Evolutionary conservation across 768 basidiomycete genomes (phyloP).

Genomic region (Cytidiella melzeri): DNA sequence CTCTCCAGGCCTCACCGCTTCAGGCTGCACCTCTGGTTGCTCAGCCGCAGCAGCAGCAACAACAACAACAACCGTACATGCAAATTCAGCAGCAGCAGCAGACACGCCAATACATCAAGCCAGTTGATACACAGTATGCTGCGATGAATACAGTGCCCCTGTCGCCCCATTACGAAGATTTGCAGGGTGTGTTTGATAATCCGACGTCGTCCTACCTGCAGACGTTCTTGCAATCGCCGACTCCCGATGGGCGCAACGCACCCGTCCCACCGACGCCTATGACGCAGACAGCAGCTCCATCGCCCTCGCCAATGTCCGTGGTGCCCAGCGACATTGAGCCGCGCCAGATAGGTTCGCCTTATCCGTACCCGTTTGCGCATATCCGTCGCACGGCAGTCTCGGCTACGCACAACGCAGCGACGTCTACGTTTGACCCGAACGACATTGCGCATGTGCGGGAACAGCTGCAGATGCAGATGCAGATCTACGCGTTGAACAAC

Average conservation of each 20-base stretch:
- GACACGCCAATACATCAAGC: conserved; percentile 13
- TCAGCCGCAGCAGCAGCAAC: conserved; percentile 15
- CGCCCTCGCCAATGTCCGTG: conserved; percentile 60
- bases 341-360: conserved; percentile 56
- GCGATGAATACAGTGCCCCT: conserved; percentile 10
- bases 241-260: conserved; percentile 53
- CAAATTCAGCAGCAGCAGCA: conserved; percentile 9
- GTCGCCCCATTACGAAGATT: conserved; percentile 43
- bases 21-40: neutral
- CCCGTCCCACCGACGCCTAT: conserved; percentile 79
- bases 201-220: conserved; percentile 54
- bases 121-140: neutral
- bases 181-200: conserved; percentile 54
- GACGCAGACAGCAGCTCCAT: conserved; percentile 66
- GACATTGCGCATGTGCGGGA: conserved; percentile 52
- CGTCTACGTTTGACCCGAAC: conserved; percentile 34
- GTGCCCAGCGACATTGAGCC: conserved; percentile 36
- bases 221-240: conserved; percentile 34
- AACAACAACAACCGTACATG: too few relatives aligned
- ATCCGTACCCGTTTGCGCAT: conserved; percentile 72
- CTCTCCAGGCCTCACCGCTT: neutral
- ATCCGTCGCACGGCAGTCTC: conserved; percentile 48
- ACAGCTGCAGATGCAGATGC: conserved; percentile 71
- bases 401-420: conserved; percentile 29
- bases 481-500: conserved; percentile 70